Percentiles rank a stretch among this genome's conserved stretches.
Conservation (phyloP, 768 basidiomycete genomes). For the Collybia sordida region DNA sequence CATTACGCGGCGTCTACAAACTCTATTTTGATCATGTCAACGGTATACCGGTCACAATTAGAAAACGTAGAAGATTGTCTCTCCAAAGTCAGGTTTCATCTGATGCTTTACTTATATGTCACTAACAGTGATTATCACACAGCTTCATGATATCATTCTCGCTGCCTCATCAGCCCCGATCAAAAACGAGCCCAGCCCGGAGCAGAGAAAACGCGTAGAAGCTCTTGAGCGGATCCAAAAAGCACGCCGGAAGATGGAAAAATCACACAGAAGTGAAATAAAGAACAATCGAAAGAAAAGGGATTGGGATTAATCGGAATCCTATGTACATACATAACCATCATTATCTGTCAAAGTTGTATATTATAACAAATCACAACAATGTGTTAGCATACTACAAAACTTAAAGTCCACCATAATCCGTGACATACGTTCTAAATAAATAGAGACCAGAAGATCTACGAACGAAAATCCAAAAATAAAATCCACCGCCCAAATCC, state of each 20-base stretch:
- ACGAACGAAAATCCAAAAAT: too few relatives aligned
- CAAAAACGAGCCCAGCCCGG: constrained; percentile 53
- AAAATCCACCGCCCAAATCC: too few relatives aligned
- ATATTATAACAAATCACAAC: too few relatives aligned
- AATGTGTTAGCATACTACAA: too few relatives aligned
- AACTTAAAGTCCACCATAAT: too few relatives aligned
- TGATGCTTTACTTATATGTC: background rate
- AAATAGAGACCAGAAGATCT: too few relatives aligned
- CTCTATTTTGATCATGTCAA: constrained; percentile 70
- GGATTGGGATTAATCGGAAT: constrained; percentile 13
- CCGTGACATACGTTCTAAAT: too few relatives aligned
- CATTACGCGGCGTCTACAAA: constrained; percentile 68
- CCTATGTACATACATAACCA: background rate
- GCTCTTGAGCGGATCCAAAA: constrained; percentile 44
- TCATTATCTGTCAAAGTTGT: too few relatives aligned
- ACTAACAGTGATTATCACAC: constrained; percentile 1
- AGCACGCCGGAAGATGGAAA: constrained; percentile 45
- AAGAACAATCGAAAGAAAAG: constrained; percentile 36
- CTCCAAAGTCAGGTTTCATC: constrained; percentile 45
- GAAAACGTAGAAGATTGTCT: constrained; percentile 76
- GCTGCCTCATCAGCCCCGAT: constrained; percentile 45
- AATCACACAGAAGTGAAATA: constrained; percentile 50
- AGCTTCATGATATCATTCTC: constrained; percentile 58
- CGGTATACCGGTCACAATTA: constrained; percentile 70
- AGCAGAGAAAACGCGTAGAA: constrained; percentile 55